These are phyloP conservation scores for Lactarius hengduanensis DNA, from an alignment of 768 basidiomycete genomes.

Conservation along the genomic window DNA sequence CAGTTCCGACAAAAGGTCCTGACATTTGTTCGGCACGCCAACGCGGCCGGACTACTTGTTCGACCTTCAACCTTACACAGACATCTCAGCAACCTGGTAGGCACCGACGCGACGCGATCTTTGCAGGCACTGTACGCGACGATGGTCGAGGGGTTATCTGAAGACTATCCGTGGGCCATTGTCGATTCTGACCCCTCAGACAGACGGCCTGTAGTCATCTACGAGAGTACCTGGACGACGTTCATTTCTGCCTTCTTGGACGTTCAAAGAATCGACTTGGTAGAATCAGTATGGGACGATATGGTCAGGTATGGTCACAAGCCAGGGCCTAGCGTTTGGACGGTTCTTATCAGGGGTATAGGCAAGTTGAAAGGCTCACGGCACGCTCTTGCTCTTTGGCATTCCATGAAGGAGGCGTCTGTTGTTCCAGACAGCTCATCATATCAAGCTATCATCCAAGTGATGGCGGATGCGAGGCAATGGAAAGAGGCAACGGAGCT, in stretches of 20 bases:
- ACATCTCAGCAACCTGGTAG: conserved; percentile 49
- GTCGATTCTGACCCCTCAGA: conserved; percentile 39
- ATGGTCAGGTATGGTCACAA: conserved; percentile 47
- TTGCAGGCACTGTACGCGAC: conserved; percentile 52
- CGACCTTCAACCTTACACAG: conserved; percentile 49
- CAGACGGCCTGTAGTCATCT: conserved; percentile 49
- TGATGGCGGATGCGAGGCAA: conserved; percentile 51
- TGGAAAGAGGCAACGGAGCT: conserved; percentile 49
- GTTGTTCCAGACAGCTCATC: conserved; percentile 58
- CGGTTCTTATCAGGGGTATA: conserved; percentile 64
- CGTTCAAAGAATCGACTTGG: conserved; percentile 54
- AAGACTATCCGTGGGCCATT: conserved; percentile 54
- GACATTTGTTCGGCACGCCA: conserved; percentile 48
- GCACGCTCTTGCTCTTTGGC: conserved; percentile 61
- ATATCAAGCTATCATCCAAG: conserved; percentile 70
- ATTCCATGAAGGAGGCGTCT: conserved; percentile 55
- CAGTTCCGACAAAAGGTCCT: conserved; percentile 46
- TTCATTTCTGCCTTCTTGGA: conserved; percentile 67
- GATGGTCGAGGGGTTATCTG: conserved; percentile 51
- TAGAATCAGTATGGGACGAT: conserved; percentile 67
- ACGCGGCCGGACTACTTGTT: conserved; percentile 50
- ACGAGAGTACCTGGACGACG: conserved; percentile 58
- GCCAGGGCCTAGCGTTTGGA: conserved; percentile 67
- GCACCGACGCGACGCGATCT: conserved; percentile 33
- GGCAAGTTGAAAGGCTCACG: conserved; percentile 48